These are phyloP conservation scores for Colletotrichum costaricense DNA, from an alignment of 2,329 filamentous ascomycete genomes.

Conservation along the genomic window DNA sequence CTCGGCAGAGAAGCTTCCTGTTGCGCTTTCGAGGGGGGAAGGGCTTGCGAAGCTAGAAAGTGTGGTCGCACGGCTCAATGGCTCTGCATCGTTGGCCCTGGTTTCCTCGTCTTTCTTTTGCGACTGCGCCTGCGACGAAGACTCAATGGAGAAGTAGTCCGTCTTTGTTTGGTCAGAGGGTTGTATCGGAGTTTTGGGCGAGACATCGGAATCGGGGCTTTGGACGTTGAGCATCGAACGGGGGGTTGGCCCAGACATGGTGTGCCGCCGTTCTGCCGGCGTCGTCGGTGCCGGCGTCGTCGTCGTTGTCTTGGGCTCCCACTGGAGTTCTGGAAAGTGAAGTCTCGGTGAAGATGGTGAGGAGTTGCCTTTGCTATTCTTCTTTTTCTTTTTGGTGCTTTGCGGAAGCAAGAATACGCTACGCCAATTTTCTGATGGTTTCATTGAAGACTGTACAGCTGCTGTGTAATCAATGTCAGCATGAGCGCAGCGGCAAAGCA, in stretches of 20 bases:
- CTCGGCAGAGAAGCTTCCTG: constrained; percentile 23
- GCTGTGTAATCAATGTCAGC: constrained; percentile 20
- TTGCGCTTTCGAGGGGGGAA: constrained; percentile 18
- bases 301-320: neutral
- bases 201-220: constrained; percentile 56
- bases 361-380: constrained; percentile 18
- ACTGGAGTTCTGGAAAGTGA: constrained; percentile 12
- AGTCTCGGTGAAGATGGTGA: constrained; percentile 12
- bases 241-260: constrained; percentile 30
- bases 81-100: neutral
- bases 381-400: constrained; percentile 32
- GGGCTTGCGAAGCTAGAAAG: constrained; percentile 26
- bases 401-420: constrained; percentile 32
- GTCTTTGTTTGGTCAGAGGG: constrained; percentile 37
- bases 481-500: constrained; percentile 15
- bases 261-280: constrained; percentile 15
- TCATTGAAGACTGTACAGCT: constrained; percentile 23
- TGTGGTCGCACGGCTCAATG: constrained; percentile 26
- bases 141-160: constrained; percentile 42
- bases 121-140: neutral
- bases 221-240: constrained; percentile 42
- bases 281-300: too few relatives aligned
- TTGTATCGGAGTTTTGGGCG: constrained; percentile 49
- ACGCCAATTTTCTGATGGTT: constrained; percentile 29
- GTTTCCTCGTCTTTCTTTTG: constrained; percentile 17